Base-by-base conservation (phyloP, 1,139 yeast species). In the Saccharomyces hybrid region DNA sequence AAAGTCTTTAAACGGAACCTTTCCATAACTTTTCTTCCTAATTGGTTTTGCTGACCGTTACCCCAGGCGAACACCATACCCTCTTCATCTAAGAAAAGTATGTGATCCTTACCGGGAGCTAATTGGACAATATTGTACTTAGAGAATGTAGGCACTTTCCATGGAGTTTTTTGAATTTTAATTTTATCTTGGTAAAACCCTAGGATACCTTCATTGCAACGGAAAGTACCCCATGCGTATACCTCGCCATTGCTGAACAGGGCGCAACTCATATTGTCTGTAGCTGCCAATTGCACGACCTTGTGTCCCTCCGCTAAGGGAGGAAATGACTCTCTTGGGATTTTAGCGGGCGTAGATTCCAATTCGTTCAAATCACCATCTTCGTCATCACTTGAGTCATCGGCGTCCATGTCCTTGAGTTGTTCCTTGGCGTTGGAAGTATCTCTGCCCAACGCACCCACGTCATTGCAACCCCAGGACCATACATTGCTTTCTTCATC, bases 391-490 rank as follows among this genome's bases (percentile, higher is more conserved):
- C 79, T 83, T 48, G 76, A 75, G 32, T 72, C 77, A 16, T 61
- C 75, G n/a, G 69, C 81, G 64, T 83, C 88, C 74, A 83, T 80
- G 62, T 83, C 87, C 66, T 81, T 84, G 58, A 86, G 74, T 8
- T 47, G 49, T 57, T 84, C 93, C 29, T 74, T 79, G 0, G 78
- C 84, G 46, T 73, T 78, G 14, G 81, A 76, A 0, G 96, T 86
- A 62, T 86, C 87, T 70, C 99, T 82, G n/a, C 98, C 99, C 53
- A 93, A 76, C 1, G 88, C 97, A 42, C 86, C 91, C 58, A 89
- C 84, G 66, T 93, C 99, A 65, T 93, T 95, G 54, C 88, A 86
- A 56, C 99, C 99, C 99, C 99, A 93, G 2, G 97, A 87, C 97
- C 97, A 91, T 7, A 93, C 71, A 54, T 81, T 76, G 61, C 88